Evolutionary conservation across 306 rosid species (phyloP).

Genomic region (Lotus japonicus): DNA sequence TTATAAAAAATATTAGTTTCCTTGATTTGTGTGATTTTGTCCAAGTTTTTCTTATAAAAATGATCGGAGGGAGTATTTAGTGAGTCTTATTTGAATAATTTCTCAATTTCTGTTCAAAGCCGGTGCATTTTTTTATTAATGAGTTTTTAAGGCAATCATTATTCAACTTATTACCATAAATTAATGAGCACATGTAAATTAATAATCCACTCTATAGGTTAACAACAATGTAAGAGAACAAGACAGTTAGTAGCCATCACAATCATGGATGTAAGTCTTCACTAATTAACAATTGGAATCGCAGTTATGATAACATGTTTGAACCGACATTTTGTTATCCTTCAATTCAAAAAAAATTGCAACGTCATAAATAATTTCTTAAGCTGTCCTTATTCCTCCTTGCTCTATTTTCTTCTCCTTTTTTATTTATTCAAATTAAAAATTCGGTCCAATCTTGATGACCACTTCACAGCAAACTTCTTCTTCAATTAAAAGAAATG

Average conservation of each 20-base stretch:
- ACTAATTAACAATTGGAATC: conserved; percentile 32
- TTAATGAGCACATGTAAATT: conserved; percentile 17
- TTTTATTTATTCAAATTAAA: neutral
- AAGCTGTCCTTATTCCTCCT: neutral
- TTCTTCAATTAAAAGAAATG: neutral
- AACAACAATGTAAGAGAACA: conserved; percentile 15
- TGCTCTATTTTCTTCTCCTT: neutral
- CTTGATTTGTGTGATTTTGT: too few species aligned
- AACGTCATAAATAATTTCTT: conserved; percentile 15
- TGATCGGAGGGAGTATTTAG: too few species aligned
- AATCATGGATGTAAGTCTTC: conserved; percentile 23
- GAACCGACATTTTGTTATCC: conserved; percentile 41
- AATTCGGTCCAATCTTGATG: conserved; percentile 1
- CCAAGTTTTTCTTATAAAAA: too few species aligned
- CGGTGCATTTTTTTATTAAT: conserved; percentile 34
- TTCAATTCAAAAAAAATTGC: conserved; percentile 11
- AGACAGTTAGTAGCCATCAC: conserved; percentile 28
- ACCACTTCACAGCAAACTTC: neutral
- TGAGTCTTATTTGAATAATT: neutral
- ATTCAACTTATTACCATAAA: conserved; percentile 8
- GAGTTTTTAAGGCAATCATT: conserved; percentile 2
- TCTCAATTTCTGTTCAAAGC: neutral
- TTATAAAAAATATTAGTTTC: too few species aligned
- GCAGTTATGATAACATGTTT: conserved; percentile 35
- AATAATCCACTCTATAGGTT: conserved; percentile 4